A percentile compares a stretch with the other conserved stretches of the same genome.
Conservation (phyloP, 306 rosid genomes). For the Prunus mume region DNA sequence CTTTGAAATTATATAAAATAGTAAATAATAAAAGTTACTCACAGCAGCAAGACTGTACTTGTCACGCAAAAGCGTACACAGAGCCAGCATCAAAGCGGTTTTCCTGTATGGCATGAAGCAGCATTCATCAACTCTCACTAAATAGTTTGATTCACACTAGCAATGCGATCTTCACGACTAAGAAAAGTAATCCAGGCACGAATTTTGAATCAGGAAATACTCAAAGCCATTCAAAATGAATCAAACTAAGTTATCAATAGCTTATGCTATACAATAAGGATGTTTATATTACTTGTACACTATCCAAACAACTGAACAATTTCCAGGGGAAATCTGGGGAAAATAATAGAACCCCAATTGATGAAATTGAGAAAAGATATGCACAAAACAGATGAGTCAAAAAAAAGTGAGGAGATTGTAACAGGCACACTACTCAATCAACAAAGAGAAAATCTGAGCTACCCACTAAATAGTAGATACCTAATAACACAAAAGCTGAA, state of each 20-base stretch:
- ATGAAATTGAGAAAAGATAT: neutral
- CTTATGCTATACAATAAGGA: neutral
- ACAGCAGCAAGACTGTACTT: conserved; percentile 96
- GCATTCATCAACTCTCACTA: conserved; percentile 8
- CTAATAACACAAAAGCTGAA: neutral
- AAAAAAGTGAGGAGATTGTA: neutral
- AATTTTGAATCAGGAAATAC: neutral
- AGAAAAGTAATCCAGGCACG: neutral
- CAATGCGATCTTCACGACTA: neutral
- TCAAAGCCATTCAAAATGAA: neutral
- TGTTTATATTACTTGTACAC: neutral
- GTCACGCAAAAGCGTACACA: conserved; percentile 69
- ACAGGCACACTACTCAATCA: neutral
- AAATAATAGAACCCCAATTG: neutral
- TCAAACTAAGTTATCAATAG: neutral
- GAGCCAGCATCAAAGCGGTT: conserved; percentile 93
- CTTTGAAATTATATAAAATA: neutral
- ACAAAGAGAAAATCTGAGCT: no score
- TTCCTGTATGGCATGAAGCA: conserved; percentile 46
- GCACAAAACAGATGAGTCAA: neutral
- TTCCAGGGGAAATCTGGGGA: neutral
- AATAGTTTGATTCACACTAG: neutral
- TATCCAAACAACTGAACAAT: neutral
- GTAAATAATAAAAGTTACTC: conserved; percentile 26
- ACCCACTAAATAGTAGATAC: neutral